Base-by-base conservation (phyloP, 2,329 filamentous ascomycete genomes). In the Lachnellula willkommii region DNA sequence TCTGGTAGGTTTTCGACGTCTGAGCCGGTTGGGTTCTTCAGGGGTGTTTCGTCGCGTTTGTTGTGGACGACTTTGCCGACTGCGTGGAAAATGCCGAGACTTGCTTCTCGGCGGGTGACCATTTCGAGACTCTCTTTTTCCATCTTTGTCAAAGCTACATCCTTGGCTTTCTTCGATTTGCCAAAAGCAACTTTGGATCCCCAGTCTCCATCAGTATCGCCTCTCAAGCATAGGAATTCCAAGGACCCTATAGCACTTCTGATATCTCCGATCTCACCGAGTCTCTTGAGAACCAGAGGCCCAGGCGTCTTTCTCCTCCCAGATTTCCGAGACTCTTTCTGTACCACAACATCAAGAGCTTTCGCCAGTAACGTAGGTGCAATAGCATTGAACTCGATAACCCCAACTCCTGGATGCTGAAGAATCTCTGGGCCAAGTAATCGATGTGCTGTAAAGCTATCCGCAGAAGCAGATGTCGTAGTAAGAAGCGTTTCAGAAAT, bases 41-140 rank as follows among this genome's bases (percentile, higher is more conserved):
- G 69, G 4, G 72, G 71, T 47, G 59, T 69, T 28, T 87, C 83
- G 22, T 88, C 80, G 47, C 94, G 82, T 70, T 96, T 99, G 75
- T 99, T 99, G 75, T 97, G 95, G 1, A 97, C 86, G 2, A 99
- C 89, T 69, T 94, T 96, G 3, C 93, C 94, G 12, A 97, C 89
- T 0, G 94, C 91, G 70, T 99, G 94, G 68, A 99, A 99, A 50
- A 99, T 90, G 1, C 93, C 94, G 2, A 99, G 77, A 60, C 87
- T 96, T 15, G 89, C 87, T 73, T 97, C 94, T 54, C 94, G 83
- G 66, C 92, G 90, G 1, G 89, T 90, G 22, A 97, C 82, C 57
- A 94, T 76, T 66, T 90, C 84, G 9, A 97, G 72, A 5, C 85
- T 92, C 60, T 95, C 87, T 56, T 82, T 77, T 70, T 97, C 94